phyloP scores from a whole-genome alignment of 1,139 yeast genomes.

The Ogataea hybrid region DNA sequence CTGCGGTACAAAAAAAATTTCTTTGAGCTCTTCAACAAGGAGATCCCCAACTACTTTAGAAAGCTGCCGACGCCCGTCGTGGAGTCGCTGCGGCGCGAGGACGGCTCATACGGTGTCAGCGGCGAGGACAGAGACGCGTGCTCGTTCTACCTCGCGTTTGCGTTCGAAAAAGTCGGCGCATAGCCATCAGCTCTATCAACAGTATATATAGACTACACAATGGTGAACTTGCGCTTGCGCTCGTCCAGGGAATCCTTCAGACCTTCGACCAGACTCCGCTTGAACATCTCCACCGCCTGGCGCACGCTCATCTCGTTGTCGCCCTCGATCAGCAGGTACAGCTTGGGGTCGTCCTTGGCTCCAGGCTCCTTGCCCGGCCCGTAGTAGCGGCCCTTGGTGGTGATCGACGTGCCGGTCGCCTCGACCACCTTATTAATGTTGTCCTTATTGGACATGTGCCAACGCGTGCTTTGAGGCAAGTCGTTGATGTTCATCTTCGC shows the following conservation, averaged over 20 bases:
- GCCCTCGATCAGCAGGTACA: constrained; percentile 80
- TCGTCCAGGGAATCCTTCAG: constrained; percentile 30
- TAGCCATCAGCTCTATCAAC: background rate
- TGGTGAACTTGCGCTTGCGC: constrained; percentile 16
- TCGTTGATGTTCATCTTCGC: constrained; percentile 78
- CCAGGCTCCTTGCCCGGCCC: constrained; percentile 55
- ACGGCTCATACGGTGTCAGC: constrained; percentile 83
- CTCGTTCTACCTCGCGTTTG: constrained; percentile 78
- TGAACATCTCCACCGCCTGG: constrained; percentile 63
- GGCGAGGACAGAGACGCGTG: constrained; percentile 92
- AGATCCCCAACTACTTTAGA: constrained; percentile 64
- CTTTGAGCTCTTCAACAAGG: constrained; percentile 77
- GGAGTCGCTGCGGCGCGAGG: constrained; percentile 68
- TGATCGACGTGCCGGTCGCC: constrained; percentile 72
- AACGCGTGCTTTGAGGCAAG: constrained; percentile 78
- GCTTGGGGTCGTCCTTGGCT: constrained; percentile 62
- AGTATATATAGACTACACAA: constrained; percentile 6
- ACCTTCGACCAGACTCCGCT: constrained; percentile 61
- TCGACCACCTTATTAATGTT: constrained; percentile 67
- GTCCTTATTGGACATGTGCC: constrained; percentile 75
- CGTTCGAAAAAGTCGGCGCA: constrained; percentile 55
- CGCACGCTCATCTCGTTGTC: constrained; percentile 60
- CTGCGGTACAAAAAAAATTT: constrained; percentile 75
- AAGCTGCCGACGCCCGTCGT: constrained; percentile 61
- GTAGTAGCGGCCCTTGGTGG: constrained; percentile 79